phyloP scores from a whole-genome alignment of 352 stramenopile genomes.

The Thalassiosira mediterranea region DNA sequence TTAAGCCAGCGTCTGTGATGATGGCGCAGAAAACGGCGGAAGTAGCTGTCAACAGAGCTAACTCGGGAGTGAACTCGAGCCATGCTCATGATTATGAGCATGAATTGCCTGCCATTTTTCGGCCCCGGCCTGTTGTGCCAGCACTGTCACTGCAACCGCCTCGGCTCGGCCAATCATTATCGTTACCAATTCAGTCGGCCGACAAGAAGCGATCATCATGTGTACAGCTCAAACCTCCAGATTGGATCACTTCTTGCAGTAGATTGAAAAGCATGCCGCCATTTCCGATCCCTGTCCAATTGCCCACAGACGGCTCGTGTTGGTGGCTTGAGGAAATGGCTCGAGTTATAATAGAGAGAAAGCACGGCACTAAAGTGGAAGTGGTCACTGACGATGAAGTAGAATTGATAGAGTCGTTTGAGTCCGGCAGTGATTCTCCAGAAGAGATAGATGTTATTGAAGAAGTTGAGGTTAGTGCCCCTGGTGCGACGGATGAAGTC shows the following conservation, averaged over 20 bases:
- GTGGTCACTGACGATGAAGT: slow-evolving; percentile 7
- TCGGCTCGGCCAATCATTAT: neutral
- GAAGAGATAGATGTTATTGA: neutral
- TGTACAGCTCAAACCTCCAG: neutral
- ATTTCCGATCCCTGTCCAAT: slow-evolving; percentile 13
- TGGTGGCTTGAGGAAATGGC: slow-evolving; percentile 34
- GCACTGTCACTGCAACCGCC: slow-evolving; percentile 10
- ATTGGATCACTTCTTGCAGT: neutral
- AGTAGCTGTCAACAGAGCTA: no score
- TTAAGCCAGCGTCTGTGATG: slow-evolving; percentile 25
- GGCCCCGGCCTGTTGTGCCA: slow-evolving; percentile 12
- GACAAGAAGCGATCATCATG: neutral
- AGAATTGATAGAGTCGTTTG: slow-evolving; percentile 16
- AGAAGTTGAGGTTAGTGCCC: neutral
- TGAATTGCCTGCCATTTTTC: slow-evolving; percentile 7
- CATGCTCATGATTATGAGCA: no score
- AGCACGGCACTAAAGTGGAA: no score
- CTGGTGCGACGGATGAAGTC: neutral
- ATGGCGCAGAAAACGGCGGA: slow-evolving; percentile 2
- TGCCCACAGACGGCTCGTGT: neutral
- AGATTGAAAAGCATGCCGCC: neutral
- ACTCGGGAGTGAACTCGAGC: no score
- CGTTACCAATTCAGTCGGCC: neutral
- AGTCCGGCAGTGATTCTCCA: neutral
- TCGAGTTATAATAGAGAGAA: neutral